Evolutionary conservation across 2,329 filamentous ascomycete genomes (phyloP).

Genomic region (Arachnomyces sp.): DNA sequence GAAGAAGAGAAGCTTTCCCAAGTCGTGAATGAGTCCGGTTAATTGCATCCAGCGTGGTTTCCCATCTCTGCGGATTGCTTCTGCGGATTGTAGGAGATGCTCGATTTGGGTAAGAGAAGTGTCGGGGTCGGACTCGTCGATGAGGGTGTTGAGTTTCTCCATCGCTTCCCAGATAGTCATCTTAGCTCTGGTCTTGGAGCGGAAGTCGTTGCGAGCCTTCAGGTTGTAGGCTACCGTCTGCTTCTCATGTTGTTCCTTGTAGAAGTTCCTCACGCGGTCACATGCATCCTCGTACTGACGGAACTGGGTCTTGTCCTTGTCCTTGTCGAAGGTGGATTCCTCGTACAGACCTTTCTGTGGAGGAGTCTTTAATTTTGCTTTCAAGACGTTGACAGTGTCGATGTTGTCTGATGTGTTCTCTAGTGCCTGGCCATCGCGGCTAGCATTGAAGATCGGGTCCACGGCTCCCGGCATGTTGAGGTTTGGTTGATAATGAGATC

Average conservation of each 20-base stretch:
- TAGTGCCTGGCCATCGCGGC: constrained; percentile 49
- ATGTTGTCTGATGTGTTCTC: constrained; percentile 53
- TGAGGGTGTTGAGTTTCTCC: constrained; percentile 82
- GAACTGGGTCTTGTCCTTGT: constrained; percentile 73
- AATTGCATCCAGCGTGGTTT: constrained; percentile 43
- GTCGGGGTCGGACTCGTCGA: constrained; percentile 87
- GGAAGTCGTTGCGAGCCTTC: constrained; percentile 63
- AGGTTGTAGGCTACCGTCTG: constrained; percentile 64
- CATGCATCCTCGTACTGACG: constrained; percentile 76
- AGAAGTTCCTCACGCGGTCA: constrained; percentile 80
- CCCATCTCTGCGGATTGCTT: constrained; percentile 73
- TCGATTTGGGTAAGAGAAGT: constrained; percentile 81
- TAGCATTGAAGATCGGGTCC: constrained; percentile 25
- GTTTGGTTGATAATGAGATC: background rate
- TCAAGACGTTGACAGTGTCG: constrained; percentile 53
- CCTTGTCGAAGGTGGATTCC: constrained; percentile 58
- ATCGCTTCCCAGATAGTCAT: constrained; percentile 90
- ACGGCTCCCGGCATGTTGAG: background rate
- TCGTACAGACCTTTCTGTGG: constrained; percentile 37
- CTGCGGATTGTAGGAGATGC: constrained; percentile 78
- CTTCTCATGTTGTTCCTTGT: constrained; percentile 60
- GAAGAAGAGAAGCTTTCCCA: constrained; percentile 40
- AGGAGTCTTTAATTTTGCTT: constrained; percentile 39
- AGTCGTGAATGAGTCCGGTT: constrained; percentile 40
- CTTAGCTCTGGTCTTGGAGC: constrained; percentile 57